Evolutionary conservation across 306 rosid species (phyloP), one percentile per base, ranked within the genome.

Genomic region (Dryas octopetala): DNA sequence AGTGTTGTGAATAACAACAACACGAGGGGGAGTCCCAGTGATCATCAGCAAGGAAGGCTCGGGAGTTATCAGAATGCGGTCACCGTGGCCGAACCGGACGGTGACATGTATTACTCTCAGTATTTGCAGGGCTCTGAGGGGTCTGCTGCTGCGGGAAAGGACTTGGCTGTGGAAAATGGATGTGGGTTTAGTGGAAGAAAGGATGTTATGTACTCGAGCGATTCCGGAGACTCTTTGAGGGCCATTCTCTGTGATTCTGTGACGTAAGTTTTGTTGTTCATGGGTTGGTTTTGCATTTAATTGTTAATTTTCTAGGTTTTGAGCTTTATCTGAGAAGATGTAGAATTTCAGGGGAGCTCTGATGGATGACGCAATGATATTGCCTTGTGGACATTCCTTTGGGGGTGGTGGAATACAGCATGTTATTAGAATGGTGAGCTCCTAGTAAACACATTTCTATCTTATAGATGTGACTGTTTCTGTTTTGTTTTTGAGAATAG

Each of bases 311-410:
- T 23, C 59, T 60, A 7, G 16, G 46, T 68, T 32, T 60, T 26
- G 52, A 23, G 74, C 59, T 70, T 50, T 50, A 14, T 28, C 28
- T 49, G 17, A 14, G 60, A 51, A 57, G 7, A 6, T 83, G 66
- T 82, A 17, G 76, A 66, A 81, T 78, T 85, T 58, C 87, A 96
- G 99, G 78, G 94, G 97, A 57, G 83, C 89, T 75, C 96, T 96
- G 38, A 96, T 96, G 99, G 96, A 96, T 52, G 99, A 96, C 65
- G 99, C 99, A 10, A 84, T 96, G 97, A 96, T 96, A 89, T 82
- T 96, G 80, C 92, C 99, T 52, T 96, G 99, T 70, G 99, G 99
- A n/a, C 99, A 96, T 87, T 96, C 99, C 66, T 96, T 92, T 62
- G 91, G 99, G 46, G 83, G 96, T 53, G 89, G 90, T 66, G 99